Conservation (phyloP, 2,329 filamentous ascomycete genomes). For the Aaosphaeria arxii region DNA sequence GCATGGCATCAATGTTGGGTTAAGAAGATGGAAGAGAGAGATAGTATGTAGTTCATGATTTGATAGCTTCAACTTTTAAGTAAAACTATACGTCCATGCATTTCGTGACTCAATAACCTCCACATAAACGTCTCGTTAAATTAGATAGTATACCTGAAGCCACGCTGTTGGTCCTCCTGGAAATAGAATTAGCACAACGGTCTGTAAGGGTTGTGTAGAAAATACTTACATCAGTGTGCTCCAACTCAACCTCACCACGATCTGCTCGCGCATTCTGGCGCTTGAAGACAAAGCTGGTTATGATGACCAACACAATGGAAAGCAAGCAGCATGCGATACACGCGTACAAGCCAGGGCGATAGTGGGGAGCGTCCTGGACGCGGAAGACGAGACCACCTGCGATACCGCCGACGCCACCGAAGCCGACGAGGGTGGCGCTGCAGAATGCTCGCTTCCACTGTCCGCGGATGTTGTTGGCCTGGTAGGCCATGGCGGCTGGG, state of each 20-base stretch:
- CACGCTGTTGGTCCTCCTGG: slow-evolving; percentile 29
- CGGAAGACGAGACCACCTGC: background rate
- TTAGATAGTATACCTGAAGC: slow-evolving; percentile 33
- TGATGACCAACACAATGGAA: slow-evolving; percentile 30
- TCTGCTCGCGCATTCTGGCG: slow-evolving; percentile 37
- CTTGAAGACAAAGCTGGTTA: slow-evolving; percentile 31
- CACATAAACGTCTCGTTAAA: background rate
- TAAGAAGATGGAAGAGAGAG: too few relatives aligned
- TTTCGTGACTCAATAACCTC: too few relatives aligned
- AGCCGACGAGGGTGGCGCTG: slow-evolving; percentile 69
- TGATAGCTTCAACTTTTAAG: too few relatives aligned
- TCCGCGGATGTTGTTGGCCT: slow-evolving; percentile 83
- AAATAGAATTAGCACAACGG: slow-evolving; percentile 10
- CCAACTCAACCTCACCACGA: slow-evolving; percentile 41
- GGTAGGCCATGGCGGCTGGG: slow-evolving; percentile 72
- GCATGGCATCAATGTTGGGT: too few relatives aligned
- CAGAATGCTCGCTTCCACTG: slow-evolving; percentile 86
- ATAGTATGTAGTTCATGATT: too few relatives aligned
- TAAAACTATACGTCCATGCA: too few relatives aligned
- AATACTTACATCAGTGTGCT: slow-evolving; percentile 34
- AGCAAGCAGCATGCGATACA: slow-evolving; percentile 30
- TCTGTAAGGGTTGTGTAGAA: background rate
- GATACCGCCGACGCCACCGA: background rate
- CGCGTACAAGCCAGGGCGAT: background rate
- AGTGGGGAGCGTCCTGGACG: background rate